A percentile compares a stretch with the other conserved stretches of the same genome.
Evolutionary conservation across 1,284 basidiomycete genomes (phyloP).

Genomic region (Rhodofomes roseus): DNA sequence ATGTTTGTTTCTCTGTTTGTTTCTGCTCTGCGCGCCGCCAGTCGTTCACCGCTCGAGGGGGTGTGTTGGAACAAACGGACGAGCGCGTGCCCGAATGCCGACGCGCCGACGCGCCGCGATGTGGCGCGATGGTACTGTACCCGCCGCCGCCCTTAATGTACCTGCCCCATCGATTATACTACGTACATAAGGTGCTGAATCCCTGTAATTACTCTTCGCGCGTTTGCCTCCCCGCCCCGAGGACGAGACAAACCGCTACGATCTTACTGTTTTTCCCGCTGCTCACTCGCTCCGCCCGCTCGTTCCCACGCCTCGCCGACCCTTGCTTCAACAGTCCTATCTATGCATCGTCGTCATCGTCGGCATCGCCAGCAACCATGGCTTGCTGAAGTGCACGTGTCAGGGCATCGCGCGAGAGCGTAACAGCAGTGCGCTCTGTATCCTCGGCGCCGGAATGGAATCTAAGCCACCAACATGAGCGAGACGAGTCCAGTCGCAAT

Average conservation of each 20-base stretch:
- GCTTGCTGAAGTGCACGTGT: no score
- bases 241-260: not conserved
- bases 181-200: not conserved
- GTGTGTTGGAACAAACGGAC: constrained; percentile 6
- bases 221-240: not conserved
- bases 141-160: no score
- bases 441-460: no score
- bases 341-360: no score
- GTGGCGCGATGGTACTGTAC: not conserved
- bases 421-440: no score
- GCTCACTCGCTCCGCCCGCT: not conserved
- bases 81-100: not conserved
- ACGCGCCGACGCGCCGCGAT: not conserved
- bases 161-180: no score
- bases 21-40: not conserved
- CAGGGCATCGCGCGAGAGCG: no score
- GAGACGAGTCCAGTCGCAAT: no score
- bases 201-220: not conserved
- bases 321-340: no score
- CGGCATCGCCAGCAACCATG: no score
- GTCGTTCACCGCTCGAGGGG: constrained; percentile 8
- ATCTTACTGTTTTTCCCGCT: not conserved
- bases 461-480: no score
- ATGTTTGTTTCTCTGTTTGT: constrained; percentile 4
- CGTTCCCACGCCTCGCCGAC: not conserved